phyloP scores from a whole-genome alignment of 2,329 filamentous ascomycete genomes.

The Coniochaeta pulveracea region DNA sequence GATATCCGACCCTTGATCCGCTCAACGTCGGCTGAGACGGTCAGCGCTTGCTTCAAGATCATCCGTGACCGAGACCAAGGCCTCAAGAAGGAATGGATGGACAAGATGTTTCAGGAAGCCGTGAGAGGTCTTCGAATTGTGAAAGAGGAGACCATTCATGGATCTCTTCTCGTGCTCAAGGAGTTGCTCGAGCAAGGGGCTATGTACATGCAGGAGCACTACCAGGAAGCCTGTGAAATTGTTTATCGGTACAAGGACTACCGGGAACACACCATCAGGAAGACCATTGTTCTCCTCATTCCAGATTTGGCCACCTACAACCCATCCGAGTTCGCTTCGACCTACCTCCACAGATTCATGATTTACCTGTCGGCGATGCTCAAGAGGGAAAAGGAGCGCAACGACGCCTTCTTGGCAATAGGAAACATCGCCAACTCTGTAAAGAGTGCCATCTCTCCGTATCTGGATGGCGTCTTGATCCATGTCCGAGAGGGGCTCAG shows the following conservation, averaged over 20 bases:
- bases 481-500: constrained; percentile 88
- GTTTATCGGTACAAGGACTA: constrained; percentile 90
- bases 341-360: constrained; percentile 94
- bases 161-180: constrained; percentile 85
- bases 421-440: constrained; percentile 95
- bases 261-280: constrained; percentile 74
- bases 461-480: constrained; percentile 86
- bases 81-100: constrained; percentile 80
- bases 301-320: constrained; percentile 89
- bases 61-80: constrained; percentile 85
- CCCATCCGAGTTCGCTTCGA: constrained; percentile 76
- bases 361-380: constrained; percentile 86
- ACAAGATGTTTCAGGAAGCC: constrained; percentile 80
- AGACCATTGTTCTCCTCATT: constrained; percentile 83
- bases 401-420: constrained; percentile 90
- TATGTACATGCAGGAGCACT: constrained; percentile 98
- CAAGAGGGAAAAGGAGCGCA: constrained; percentile 88
- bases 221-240: constrained; percentile 84
- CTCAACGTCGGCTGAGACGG: constrained; percentile 82
- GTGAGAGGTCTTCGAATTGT: constrained; percentile 67
- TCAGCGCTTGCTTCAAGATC: constrained; percentile 92
- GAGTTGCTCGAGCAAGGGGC: constrained; percentile 88
- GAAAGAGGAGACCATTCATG: constrained; percentile 82
- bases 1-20: constrained; percentile 87
- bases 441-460: constrained; percentile 87